Conservation (phyloP, 306 rosid genomes). For the Delonix regia region DNA sequence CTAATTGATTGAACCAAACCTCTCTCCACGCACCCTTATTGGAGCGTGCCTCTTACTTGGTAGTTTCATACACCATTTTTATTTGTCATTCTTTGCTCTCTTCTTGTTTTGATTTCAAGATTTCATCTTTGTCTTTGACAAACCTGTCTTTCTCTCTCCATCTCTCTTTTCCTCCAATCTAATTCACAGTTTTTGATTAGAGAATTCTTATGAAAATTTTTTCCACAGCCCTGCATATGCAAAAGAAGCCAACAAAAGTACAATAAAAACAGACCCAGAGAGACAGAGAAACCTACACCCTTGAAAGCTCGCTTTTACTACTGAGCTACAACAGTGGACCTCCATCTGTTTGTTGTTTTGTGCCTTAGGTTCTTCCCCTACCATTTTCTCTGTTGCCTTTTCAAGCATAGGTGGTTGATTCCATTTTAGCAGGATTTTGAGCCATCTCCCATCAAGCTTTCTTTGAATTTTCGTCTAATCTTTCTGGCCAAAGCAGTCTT, state of each 20-base stretch:
- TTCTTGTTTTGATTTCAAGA: slow-evolving; percentile 15
- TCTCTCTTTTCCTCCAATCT: slow-evolving; percentile 7
- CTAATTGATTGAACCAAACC: slow-evolving; percentile 37
- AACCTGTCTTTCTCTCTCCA: background rate
- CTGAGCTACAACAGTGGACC: slow-evolving; percentile 58
- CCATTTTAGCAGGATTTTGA: slow-evolving; percentile 27
- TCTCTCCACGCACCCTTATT: slow-evolving; percentile 32
- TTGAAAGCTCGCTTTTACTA: slow-evolving; percentile 50
- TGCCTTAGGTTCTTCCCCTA: slow-evolving; percentile 32
- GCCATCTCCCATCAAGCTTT: slow-evolving; percentile 13
- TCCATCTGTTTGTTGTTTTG: slow-evolving; percentile 47
- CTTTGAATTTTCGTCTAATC: slow-evolving; percentile 29
- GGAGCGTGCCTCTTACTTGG: slow-evolving; percentile 23
- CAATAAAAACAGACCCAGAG: slow-evolving; percentile 45
- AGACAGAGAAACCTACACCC: slow-evolving; percentile 40
- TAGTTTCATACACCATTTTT: slow-evolving; percentile 14
- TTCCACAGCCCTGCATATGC: slow-evolving; percentile 17
- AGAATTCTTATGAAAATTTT: background rate
- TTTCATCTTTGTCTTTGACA: slow-evolving; percentile 3
- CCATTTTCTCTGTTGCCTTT: slow-evolving; percentile 34
- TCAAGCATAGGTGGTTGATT: slow-evolving; percentile 38
- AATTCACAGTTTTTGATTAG: slow-evolving; percentile 20
- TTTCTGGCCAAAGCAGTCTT: slow-evolving; percentile 23
- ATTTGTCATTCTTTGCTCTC: background rate
- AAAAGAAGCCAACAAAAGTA: slow-evolving; percentile 48